Evolutionary conservation across 2,329 filamentous ascomycete species (phyloP), one percentile per base, ranked within the genome.

Genomic region (Curvularia sp.): DNA sequence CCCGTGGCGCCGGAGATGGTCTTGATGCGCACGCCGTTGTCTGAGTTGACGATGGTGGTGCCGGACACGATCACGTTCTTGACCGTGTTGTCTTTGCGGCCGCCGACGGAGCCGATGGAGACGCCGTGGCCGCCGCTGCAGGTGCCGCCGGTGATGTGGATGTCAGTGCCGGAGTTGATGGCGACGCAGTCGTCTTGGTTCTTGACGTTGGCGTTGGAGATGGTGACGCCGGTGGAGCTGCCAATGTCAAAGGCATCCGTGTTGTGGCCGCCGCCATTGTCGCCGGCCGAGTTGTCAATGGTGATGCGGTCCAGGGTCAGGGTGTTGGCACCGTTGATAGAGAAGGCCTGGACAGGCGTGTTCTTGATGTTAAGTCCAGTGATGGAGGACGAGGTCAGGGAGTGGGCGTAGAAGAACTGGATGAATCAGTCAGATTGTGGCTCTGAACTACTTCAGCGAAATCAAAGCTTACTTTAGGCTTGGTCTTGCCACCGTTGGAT

Each of bases 101-200:
- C 83, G 41, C 85, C 84, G n/a, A 87, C 82, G 5, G 82, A 85
- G 49, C 85, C 84, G 64, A 88, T 86, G 55, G 82, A 84, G 18
- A 88, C 76, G 50, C 85, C 85, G 69, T 86, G 84, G n/a, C 83
- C 82, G 21, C 82, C 82, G 2, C 77, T 78, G 72, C 83, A 85
- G 18, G 78, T 76, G 21, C 78, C 78, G 39, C 77, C 76, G 5
- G 55, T 58, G 60, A 78, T 76, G 51, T 67, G 67, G 55, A 78
- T 77, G 60, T 77, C 66, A 21, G 77, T 80, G 54, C 84, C 84
- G 2, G 82, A 85, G 77, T 86, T 87, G 65, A 87, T 76, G 32
- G 84, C 85, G 10, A 87, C 73, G 66, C 84, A 87, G 67, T 87
- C 85, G 59, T 87, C 84, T 73, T 87, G 85, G 76, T 86, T 86